A percentile compares a stretch with the other conserved stretches of the same genome.
Evolutionary conservation across 805 yeast genomes (phyloP).

Genomic region (Pichia rugopelliculosa): DNA sequence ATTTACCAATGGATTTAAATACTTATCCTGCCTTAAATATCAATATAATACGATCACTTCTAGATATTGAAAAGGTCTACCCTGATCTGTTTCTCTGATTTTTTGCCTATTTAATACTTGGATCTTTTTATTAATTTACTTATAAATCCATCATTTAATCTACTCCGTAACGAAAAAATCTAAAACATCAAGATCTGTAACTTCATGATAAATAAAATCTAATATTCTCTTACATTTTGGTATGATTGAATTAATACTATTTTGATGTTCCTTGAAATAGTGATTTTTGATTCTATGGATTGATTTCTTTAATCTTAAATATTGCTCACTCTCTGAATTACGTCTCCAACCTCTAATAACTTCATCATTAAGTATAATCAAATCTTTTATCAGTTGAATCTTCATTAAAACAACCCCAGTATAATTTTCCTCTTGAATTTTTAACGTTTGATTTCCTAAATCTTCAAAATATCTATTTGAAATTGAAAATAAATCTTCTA

Average conservation of each 20-base stretch:
- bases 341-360: not conserved
- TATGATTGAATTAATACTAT: constrained; percentile 3
- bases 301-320: not conserved
- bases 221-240: constrained; percentile 9
- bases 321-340: not conserved
- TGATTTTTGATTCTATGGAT: not conserved
- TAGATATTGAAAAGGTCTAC: constrained; percentile 44
- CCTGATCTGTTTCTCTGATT: constrained; percentile 40
- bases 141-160: not conserved
- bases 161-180: constrained; percentile 8
- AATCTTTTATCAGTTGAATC: constrained; percentile 16
- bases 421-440: not conserved
- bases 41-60: constrained; percentile 47
- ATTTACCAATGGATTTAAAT: constrained; percentile 32
- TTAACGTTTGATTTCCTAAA: not conserved
- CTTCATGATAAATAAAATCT: constrained; percentile 9
- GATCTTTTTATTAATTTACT: constrained; percentile 1
- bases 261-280: constrained; percentile 6
- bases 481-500: not conserved
- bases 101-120: not conserved
- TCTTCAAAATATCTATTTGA: not conserved
- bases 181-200: not conserved
- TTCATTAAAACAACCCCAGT: constrained; percentile 9
- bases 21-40: constrained; percentile 34
- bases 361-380: constrained; percentile 13